Conservation (phyloP, 805 yeast species). For the Priceomyces haplophilus region DNA sequence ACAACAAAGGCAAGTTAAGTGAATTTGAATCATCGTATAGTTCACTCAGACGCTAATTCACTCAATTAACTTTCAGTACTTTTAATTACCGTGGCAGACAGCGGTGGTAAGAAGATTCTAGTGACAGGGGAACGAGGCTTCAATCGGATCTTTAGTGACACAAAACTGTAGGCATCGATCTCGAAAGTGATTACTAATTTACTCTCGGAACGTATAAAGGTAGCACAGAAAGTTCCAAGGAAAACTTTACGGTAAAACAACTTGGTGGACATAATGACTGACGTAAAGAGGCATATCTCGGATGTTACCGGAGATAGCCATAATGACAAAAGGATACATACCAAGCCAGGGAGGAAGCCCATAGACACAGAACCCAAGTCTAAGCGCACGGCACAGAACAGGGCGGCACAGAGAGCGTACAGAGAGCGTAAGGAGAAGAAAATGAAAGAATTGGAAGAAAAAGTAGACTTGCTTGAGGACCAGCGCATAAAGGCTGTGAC, state of each 20-base stretch:
- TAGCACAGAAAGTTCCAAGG: not conserved
- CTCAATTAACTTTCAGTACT: no score
- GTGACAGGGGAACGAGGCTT: no score
- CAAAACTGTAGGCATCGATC: not conserved
- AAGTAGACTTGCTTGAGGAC: slow-evolving; percentile 68
- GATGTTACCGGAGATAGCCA: slow-evolving; percentile 22
- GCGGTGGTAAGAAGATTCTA: not conserved
- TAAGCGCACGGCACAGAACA: slow-evolving; percentile 92
- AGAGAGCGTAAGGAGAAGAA: slow-evolving; percentile 89
- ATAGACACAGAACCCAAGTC: slow-evolving; percentile 75
- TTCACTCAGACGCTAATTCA: no score
- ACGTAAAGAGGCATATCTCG: slow-evolving; percentile 30
- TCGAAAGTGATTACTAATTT: not conserved
- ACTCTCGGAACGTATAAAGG: not conserved
- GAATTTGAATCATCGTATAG: no score
- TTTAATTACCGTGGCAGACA: no score
- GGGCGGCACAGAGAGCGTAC: slow-evolving; percentile 98
- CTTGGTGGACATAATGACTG: slow-evolving; percentile 19
- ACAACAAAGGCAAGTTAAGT: no score
- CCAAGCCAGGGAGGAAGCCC: slow-evolving; percentile 81
- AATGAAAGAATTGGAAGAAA: slow-evolving; percentile 79
- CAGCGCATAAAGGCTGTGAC: slow-evolving; percentile 64
- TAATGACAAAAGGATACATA: slow-evolving; percentile 37
- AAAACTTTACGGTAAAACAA: not conserved
- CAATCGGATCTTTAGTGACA: no score